These are phyloP conservation scores for Afroboletus lepidellus DNA, from an alignment of 1,284 basidiomycete species.

Conservation along the genomic window DNA sequence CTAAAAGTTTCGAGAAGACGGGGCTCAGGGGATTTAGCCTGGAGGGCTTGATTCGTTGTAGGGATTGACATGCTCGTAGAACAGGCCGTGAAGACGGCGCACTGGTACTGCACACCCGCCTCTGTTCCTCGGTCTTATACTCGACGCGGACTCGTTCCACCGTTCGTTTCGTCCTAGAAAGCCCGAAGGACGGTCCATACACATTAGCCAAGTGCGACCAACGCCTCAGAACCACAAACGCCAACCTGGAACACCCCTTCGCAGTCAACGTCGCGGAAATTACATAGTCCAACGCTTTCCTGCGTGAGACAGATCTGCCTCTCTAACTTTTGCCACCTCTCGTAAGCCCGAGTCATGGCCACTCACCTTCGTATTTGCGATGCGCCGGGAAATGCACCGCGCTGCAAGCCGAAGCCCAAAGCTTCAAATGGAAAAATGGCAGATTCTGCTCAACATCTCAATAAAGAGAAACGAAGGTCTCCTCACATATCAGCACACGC, in stretches of 20 bases:
- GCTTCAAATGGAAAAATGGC: slow-evolving; percentile 20
- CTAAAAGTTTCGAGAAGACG: slow-evolving; percentile 1
- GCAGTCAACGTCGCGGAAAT: slow-evolving; percentile 10
- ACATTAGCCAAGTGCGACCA: slow-evolving; percentile 3
- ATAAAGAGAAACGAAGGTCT: slow-evolving; percentile 7
- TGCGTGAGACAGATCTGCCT: slow-evolving; percentile 24
- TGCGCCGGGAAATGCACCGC: neutral
- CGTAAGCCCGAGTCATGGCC: neutral
- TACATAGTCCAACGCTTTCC: slow-evolving; percentile 6
- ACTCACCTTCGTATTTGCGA: slow-evolving; percentile 12
- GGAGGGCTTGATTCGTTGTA: neutral
- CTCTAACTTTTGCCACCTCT: slow-evolving; percentile 1
- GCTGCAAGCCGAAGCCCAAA: neutral
- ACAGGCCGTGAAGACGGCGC: slow-evolving; percentile 2
- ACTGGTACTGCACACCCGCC: slow-evolving; percentile 7
- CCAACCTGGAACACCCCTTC: neutral
- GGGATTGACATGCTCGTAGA: slow-evolving; percentile 13
- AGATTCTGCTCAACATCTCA: slow-evolving; percentile 25
- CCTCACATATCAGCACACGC: slow-evolving; percentile 9
- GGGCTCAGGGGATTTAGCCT: neutral
- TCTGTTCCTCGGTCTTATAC: slow-evolving; percentile 24
- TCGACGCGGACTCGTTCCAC: neutral
- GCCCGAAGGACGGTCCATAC: neutral
- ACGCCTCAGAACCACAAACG: neutral
- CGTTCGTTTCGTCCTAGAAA: neutral